Evolutionary conservation across 352 stramenopile genomes (phyloP), one percentile per base, ranked within the genome.

Genomic region (Hyaloperonospora brassicae): DNA sequence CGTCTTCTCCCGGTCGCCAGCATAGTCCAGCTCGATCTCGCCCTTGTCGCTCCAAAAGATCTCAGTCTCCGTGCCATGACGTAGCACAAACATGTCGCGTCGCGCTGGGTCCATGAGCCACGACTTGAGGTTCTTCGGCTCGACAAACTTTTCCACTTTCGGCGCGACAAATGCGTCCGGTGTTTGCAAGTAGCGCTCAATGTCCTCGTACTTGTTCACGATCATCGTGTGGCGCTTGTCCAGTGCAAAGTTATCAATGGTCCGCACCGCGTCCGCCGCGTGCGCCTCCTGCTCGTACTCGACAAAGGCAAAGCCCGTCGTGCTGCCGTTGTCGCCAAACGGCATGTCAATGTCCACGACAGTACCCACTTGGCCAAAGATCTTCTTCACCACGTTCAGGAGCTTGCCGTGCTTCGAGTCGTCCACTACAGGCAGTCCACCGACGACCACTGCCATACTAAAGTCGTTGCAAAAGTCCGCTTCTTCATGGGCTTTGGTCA

Each of bases 171-270:
- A 96, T 50, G 63, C 64, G 2, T 70, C 61, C 5, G 79, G 70
- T 13, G 91, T 86, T 41, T 76, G 64, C 55, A 71, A 50, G 59
- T 80, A 95, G 57, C 87, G 89, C 7, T 86, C 72, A 49, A 97
- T 61, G 44, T 97, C 89, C 12, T 74, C 63, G 68, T 98, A 98
- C 47, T 85, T 84, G 65, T 90, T 94, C 11, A 98, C 94, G 46
- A 92, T 83, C 52, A 99, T 79, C 21, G 78, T 87, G 77, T 99
- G 96, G 61, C 92, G 96, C 75, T 99, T 99, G 76, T 99, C 96
- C 45, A 99, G 73, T 30, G 78, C 79, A 57, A 92, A 91, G 66
- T 89, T 89, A 69, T 94, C 73, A 60, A 91, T 87, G 50, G 78
- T 91, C 38, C 78, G 80, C 54, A 91, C 75, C 25, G 84, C 84